Conservation (phyloP, 2,329 filamentous ascomycete species). For the Orbilia oligospora region DNA sequence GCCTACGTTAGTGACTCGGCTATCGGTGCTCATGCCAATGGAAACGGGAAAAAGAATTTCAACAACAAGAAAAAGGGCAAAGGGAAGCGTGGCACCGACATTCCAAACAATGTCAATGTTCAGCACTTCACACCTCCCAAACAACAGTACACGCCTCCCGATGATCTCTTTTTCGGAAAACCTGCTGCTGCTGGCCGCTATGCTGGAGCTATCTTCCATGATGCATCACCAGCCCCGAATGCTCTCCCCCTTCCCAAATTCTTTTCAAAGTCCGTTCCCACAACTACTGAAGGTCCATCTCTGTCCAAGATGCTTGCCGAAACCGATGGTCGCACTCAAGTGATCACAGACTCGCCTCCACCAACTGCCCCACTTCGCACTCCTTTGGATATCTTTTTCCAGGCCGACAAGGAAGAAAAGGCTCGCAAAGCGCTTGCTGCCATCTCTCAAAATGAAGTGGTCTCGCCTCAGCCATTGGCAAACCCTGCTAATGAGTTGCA, state of each 20-base stretch:
- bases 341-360: conserved; percentile 65
- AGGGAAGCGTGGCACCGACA: conserved; percentile 36
- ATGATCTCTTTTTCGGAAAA: conserved; percentile 52
- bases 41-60: conserved; percentile 46
- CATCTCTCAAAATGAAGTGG: conserved; percentile 55
- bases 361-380: conserved; percentile 63
- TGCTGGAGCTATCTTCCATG: conserved; percentile 95
- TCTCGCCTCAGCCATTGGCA: conserved; percentile 61
- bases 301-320: conserved; percentile 69
- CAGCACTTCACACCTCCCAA: conserved; percentile 53
- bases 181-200: conserved; percentile 74
- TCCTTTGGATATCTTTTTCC: conserved; percentile 90
- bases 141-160: conserved; percentile 43
- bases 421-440: conserved; percentile 68
- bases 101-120: conserved; percentile 9
- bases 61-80: conserved; percentile 40
- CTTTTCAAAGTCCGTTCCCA: conserved; percentile 80
- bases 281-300: conserved; percentile 71
- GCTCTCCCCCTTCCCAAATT: conserved; percentile 92
- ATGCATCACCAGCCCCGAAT: conserved; percentile 84
- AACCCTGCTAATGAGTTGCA: conserved; percentile 54
- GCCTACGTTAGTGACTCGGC: conserved; percentile 60
- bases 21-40: conserved; percentile 33
- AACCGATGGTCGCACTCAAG: conserved; percentile 64
- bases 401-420: conserved; percentile 84